These are phyloP conservation scores for Nigrograna mackinnonii DNA, from an alignment of 2,329 filamentous ascomycete genomes.

Conservation along the genomic window DNA sequence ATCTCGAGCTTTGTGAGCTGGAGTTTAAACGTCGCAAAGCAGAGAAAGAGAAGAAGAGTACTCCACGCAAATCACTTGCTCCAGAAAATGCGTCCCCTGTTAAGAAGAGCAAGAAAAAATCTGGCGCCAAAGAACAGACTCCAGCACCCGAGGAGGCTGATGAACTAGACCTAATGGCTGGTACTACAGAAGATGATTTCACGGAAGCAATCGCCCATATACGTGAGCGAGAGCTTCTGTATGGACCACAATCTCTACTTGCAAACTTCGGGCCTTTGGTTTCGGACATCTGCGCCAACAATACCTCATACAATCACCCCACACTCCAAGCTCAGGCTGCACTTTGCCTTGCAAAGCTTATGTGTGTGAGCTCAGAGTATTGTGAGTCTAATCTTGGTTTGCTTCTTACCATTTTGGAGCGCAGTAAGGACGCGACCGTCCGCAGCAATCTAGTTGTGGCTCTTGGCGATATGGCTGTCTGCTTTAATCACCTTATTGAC, in stretches of 20 bases:
- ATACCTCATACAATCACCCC: slow-evolving; percentile 86
- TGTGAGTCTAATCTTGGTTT: slow-evolving; percentile 91
- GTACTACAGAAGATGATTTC: slow-evolving; percentile 93
- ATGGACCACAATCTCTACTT: slow-evolving; percentile 82
- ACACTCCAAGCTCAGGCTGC: slow-evolving; percentile 92
- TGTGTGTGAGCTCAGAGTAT: slow-evolving; percentile 97
- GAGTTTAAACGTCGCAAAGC: slow-evolving; percentile 98
- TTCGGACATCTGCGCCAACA: slow-evolving; percentile 87
- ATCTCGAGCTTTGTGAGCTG: slow-evolving; percentile 93
- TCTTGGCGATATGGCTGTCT: slow-evolving; percentile 97
- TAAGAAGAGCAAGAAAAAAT: slow-evolving; percentile 47
- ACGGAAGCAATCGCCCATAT: slow-evolving; percentile 85
- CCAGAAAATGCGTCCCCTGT: slow-evolving; percentile 33
- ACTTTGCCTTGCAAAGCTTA: slow-evolving; percentile 93
- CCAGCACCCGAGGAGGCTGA: slow-evolving; percentile 68
- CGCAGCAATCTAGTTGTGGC: slow-evolving; percentile 96
- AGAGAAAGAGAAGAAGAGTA: slow-evolving; percentile 74
- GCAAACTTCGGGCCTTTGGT: slow-evolving; percentile 89
- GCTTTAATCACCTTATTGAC: slow-evolving; percentile 98
- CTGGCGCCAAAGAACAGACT: slow-evolving; percentile 45
- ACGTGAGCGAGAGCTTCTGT: slow-evolving; percentile 81
- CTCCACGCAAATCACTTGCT: slow-evolving; percentile 36
- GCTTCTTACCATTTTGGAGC: slow-evolving; percentile 96
- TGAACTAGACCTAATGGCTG: slow-evolving; percentile 93
- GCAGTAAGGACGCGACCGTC: slow-evolving; percentile 87